These are phyloP conservation scores for Suillus weaverae DNA, from an alignment of 768 basidiomycete species.

Conservation along the genomic window DNA sequence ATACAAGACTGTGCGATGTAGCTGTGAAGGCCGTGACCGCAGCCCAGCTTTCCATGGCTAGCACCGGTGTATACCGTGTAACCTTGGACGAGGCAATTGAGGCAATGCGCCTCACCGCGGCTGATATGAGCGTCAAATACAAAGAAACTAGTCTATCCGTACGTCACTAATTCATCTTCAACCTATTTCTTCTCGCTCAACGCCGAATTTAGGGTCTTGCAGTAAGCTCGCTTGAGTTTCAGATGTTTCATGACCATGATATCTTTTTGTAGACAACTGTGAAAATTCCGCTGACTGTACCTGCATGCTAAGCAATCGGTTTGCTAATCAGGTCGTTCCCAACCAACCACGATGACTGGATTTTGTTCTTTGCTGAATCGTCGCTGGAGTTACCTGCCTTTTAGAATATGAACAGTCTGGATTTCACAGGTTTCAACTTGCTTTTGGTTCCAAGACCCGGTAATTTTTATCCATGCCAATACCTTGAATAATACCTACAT, in stretches of 20 bases:
- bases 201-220: conserved; percentile 50
- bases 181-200: neutral
- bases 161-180: conserved; percentile 26
- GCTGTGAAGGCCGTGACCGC: conserved; percentile 94
- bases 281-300: conserved; percentile 81
- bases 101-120: conserved; percentile 89
- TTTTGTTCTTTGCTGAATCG: neutral
- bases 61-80: conserved; percentile 83
- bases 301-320: conserved; percentile 58
- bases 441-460: neutral
- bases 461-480: neutral
- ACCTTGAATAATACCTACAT: neutral
- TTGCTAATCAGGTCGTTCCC: neutral
- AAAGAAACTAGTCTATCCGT: conserved; percentile 95
- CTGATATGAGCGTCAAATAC: conserved; percentile 94
- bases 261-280: conserved; percentile 56
- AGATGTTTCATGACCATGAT: conserved; percentile 13
- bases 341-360: neutral
- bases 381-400: neutral
- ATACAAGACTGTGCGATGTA: conserved; percentile 23
- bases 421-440: neutral
- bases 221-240: conserved; percentile 35
- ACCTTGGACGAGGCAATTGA: conserved; percentile 94
- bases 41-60: conserved; percentile 92
- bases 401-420: neutral